Conservation (phyloP, 306 rosid genomes). For the Ziziphus jujuba region DNA sequence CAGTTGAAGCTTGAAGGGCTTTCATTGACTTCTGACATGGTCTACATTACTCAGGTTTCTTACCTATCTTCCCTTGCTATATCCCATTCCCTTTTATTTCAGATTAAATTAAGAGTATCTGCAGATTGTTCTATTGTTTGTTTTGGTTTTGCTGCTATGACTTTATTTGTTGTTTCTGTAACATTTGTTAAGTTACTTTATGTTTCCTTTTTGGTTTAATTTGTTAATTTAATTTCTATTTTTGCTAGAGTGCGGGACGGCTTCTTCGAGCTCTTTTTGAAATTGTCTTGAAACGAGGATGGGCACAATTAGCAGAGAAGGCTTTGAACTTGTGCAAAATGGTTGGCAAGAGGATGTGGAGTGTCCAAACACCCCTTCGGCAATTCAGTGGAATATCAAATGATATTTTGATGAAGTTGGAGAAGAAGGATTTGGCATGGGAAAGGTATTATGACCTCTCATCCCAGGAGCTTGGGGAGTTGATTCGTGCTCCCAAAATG, state of each 20-base stretch:
- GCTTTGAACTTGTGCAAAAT: slow-evolving; percentile 91
- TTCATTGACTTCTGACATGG: slow-evolving; percentile 94
- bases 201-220: neutral
- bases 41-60: slow-evolving; percentile 89
- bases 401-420: slow-evolving; percentile 73
- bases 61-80: neutral
- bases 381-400: slow-evolving; percentile 78
- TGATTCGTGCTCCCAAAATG: slow-evolving; percentile 76
- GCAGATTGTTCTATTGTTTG: neutral
- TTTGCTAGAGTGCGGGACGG: slow-evolving; percentile 83
- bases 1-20: slow-evolving; percentile 93
- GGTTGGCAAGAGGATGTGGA: slow-evolving; percentile 93
- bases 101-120: neutral
- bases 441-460: slow-evolving; percentile 93
- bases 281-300: slow-evolving; percentile 85
- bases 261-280: slow-evolving; percentile 98
- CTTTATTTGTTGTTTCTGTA: neutral
- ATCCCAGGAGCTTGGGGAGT: slow-evolving; percentile 91
- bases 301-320: slow-evolving; percentile 94
- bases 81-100: neutral
- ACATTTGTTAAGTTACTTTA: neutral
- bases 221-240: slow-evolving; percentile 1
- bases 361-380: slow-evolving; percentile 89
- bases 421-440: slow-evolving; percentile 95
- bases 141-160: neutral